These are phyloP conservation scores for Clitopilus passeckerianus DNA, from an alignment of 768 basidiomycete genomes.

Conservation along the genomic window DNA sequence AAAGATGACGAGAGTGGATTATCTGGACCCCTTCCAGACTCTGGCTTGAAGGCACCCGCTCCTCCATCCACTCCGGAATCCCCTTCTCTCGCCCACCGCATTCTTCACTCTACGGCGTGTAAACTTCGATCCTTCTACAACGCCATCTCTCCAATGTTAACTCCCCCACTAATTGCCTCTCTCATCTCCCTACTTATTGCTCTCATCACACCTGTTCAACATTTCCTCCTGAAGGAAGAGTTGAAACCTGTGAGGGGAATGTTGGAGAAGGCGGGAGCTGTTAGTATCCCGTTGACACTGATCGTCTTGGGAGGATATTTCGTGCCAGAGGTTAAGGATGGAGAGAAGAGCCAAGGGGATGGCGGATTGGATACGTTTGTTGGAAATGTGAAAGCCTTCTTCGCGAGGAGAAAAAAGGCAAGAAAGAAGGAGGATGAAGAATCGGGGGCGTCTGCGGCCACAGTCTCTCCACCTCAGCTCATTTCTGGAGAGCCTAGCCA, in stretches of 20 bases:
- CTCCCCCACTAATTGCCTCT: slow-evolving; percentile 82
- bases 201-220: slow-evolving; percentile 70
- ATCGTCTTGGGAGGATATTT: slow-evolving; percentile 94
- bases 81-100: background rate
- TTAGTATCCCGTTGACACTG: slow-evolving; percentile 84
- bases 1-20: background rate
- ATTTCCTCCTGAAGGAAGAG: slow-evolving; percentile 49
- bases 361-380: slow-evolving; percentile 25
- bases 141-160: slow-evolving; percentile 59
- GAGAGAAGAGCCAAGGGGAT: slow-evolving; percentile 9
- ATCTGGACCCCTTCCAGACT: background rate
- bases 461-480: background rate
- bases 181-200: slow-evolving; percentile 73
- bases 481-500: background rate
- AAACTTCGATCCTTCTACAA: slow-evolving; percentile 34
- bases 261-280: slow-evolving; percentile 61
- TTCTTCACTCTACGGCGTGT: background rate
- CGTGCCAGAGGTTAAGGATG: slow-evolving; percentile 3
- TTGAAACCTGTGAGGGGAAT: slow-evolving; percentile 60
- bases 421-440: slow-evolving; percentile 3
- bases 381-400: slow-evolving; percentile 37
- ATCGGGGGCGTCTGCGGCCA: background rate
- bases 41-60: background rate
- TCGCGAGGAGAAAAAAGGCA: slow-evolving; percentile 24
- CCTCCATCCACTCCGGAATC: background rate